Percentiles rank a stretch among this genome's conserved stretches.
Conservation (phyloP, 2,329 filamentous ascomycete genomes). For the Cytospora paraplurivora region DNA sequence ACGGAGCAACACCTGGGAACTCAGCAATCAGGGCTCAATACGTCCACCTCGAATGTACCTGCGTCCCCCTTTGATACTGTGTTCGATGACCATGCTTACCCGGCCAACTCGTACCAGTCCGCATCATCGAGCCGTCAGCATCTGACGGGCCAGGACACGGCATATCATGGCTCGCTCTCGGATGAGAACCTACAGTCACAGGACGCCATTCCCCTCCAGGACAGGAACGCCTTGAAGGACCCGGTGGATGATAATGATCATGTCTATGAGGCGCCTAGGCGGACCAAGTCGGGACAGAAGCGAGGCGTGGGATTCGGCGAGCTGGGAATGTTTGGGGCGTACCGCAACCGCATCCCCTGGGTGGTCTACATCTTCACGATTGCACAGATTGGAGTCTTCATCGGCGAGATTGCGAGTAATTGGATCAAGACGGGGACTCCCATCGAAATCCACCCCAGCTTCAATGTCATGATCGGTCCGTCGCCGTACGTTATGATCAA, state of each 20-base stretch:
- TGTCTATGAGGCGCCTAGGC: constrained; percentile 59
- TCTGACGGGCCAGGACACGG: constrained; percentile 55
- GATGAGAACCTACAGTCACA: constrained; percentile 36
- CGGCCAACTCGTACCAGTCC: constrained; percentile 48
- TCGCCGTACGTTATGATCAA: constrained; percentile 90
- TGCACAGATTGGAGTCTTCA: constrained; percentile 81
- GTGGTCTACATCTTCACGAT: constrained; percentile 79
- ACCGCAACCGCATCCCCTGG: constrained; percentile 67
- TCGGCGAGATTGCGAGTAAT: constrained; percentile 83
- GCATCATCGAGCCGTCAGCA: constrained; percentile 43
- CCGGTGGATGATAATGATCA: constrained; percentile 53
- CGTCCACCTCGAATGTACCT: constrained; percentile 32
- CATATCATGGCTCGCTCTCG: constrained; percentile 55
- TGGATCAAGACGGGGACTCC: constrained; percentile 75
- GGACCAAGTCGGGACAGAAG: constrained; percentile 39
- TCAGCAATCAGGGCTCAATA: constrained; percentile 30
- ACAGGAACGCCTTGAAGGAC: constrained; percentile 46
- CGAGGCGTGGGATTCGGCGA: constrained; percentile 58
- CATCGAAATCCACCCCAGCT: constrained; percentile 77
- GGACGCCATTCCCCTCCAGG: constrained; percentile 61
- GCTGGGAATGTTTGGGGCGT: constrained; percentile 60
- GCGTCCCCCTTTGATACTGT: constrained; percentile 65
- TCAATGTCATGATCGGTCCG: constrained; percentile 98
- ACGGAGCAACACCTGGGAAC: constrained; percentile 41
- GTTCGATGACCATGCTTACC: constrained; percentile 70